A percentile compares a stretch with the other conserved stretches of the same genome.
phyloP scores from a whole-genome alignment of 2,329 filamentous ascomycete species.

The Zarea fungicola region DNA sequence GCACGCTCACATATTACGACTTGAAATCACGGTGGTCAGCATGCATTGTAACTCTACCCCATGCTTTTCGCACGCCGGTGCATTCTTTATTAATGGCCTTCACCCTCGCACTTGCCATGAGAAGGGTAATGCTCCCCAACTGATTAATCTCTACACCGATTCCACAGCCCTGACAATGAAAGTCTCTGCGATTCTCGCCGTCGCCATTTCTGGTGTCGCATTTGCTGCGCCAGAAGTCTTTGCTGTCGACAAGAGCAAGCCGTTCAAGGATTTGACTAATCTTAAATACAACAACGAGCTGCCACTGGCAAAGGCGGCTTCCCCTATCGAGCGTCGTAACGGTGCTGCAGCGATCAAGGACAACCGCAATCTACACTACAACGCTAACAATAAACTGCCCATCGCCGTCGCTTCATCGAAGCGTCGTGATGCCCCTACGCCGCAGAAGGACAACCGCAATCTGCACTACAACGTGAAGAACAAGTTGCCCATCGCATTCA shows the following conservation, averaged over 20 bases:
- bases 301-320: not conserved
- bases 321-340: not conserved
- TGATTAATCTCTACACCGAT: not conserved
- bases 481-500: not conserved
- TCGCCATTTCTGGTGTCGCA: not conserved
- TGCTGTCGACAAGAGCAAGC: not conserved
- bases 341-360: not conserved
- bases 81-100: too few species aligned
- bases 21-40: slow-evolving; percentile 1
- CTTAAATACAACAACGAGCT: not conserved
- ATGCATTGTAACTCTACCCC: not conserved
- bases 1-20: not conserved
- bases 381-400: not conserved
- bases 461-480: not conserved
- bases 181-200: not conserved
- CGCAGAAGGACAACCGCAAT: not conserved
- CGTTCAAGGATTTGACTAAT: slow-evolving; percentile 2
- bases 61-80: too few species aligned
- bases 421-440: not conserved
- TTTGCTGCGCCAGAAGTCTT: not conserved
- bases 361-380: slow-evolving; percentile 8
- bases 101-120: too few species aligned
- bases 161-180: slow-evolving; percentile 4
- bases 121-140: not conserved
- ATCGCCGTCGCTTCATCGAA: not conserved